Conservation (phyloP, 2,329 filamentous ascomycete genomes). For the Hypoxylon rubiginosum region DNA sequence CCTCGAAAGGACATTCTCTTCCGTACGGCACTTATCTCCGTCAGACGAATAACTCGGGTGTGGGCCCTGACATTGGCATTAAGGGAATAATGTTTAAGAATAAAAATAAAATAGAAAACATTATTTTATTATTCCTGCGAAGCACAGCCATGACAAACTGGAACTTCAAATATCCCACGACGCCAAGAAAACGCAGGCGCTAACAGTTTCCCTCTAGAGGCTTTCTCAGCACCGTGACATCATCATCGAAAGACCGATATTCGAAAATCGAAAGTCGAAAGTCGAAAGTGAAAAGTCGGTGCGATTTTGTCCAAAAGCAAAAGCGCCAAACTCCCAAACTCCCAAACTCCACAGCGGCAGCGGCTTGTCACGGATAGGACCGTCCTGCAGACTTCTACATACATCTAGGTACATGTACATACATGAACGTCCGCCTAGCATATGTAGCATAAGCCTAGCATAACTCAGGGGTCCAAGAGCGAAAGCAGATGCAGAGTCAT, state of each 20-base stretch:
- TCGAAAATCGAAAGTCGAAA: conserved; percentile 17
- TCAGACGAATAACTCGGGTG: conserved; percentile 13
- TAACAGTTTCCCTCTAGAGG: conserved; percentile 33
- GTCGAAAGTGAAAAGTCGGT: conserved; percentile 31
- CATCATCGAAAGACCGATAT: conserved; percentile 42
- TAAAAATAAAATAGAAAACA: not conserved
- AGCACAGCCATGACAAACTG: not conserved
- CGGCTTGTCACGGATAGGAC: conserved; percentile 40
- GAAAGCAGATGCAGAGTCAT: conserved; percentile 24
- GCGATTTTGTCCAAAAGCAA: conserved; percentile 22
- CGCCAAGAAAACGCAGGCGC: conserved; percentile 31
- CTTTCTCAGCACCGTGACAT: conserved; percentile 39
- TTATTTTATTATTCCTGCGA: not conserved
- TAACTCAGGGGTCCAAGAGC: conserved; percentile 25
- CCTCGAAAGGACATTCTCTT: conserved; percentile 5
- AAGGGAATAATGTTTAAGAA: not conserved
- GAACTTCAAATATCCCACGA: conserved; percentile 23
- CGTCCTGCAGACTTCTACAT: conserved; percentile 25
- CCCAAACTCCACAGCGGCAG: conserved; percentile 31
- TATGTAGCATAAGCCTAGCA: conserved; percentile 9
- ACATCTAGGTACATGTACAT: not conserved
- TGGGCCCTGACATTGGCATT: conserved; percentile 14
- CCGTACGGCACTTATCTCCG: not conserved
- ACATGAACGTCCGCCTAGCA: conserved; percentile 5
- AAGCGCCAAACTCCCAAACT: conserved; percentile 28